Evolutionary conservation across 306 rosid genomes (phyloP), one percentile per base, ranked within the genome.

Genomic region (Acacia confusa): DNA sequence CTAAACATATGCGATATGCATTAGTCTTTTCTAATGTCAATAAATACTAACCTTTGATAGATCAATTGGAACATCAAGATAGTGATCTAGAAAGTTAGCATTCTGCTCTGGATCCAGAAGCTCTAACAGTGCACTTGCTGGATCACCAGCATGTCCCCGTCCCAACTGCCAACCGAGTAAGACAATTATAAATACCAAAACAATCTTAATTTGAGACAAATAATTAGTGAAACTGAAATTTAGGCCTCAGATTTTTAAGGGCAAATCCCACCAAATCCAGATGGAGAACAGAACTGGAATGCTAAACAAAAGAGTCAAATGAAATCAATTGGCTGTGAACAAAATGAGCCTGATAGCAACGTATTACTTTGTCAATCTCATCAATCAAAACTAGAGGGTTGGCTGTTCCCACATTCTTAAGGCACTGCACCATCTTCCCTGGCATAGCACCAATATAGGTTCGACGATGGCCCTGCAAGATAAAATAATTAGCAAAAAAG

Each of bases 341-440:
- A 77, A 87, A 82, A 36, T 78, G 69, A 82, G 57, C 74, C 60
- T 69, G 75, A 78, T 41, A 74, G 63, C 48, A 34, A 79, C 47
- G 57, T 63, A 65, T 82, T 92, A 96, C 99, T 88, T 96, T 96
- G 94, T 96, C 99, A 85, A 96, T 86, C 91, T 96, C 99, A 76
- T 96, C 99, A 78, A 96, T 96, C 87, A 96, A 85, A 75, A 96
- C 99, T 77, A 96, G 93, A 82, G 99, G 99, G 81, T 96, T 96
- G 83, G 99, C 88, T 67, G 99, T 96, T 84, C 92, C 99, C 69
- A 96, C 99, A 69, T 87, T 94, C 85, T 96, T 96, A 61, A 96
- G 99, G 90, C 99, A 96, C 84, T 96, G 99, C 61, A 96, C 99
- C 98, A 96, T 96, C 94, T 96, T 96, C 85, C 99, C 99, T 36